Base-by-base conservation (phyloP, 441 rosid genomes). In the Croton setiger region DNA sequence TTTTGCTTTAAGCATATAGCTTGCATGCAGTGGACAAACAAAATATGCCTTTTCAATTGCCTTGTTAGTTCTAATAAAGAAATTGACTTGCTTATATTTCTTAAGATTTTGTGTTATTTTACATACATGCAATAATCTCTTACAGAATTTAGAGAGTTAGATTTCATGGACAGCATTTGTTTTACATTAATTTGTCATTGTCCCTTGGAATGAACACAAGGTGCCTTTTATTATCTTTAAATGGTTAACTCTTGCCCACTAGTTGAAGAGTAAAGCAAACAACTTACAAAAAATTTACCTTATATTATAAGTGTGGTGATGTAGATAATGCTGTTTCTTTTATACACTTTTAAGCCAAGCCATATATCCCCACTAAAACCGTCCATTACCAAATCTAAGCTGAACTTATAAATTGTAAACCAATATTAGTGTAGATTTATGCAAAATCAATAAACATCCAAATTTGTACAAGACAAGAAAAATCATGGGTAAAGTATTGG, bases 321-420 rank as follows among this genome's bases (percentile, higher is more conserved):
- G 81, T 80, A 76, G 82, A 82, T 79, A 84, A 84, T 81, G 75
- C 72, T 73, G 80, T 53, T 78, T 72, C 79, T 27, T 84, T 89
- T 85, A 83, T 87, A 74, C 83, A 80, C 97, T 91, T 94, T 78
- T 85, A 94, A 94, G 97, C 88, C 80, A 94, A 94, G 96, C 87
- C 88, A 87, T 65, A 78, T 39, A 68, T 61, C 75, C 75, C 69
- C 72, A 68, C 79, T 78, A 70, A n/a, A 84, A 66, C 49, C 77
- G 76, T 80, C 80, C 73, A 75, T 71, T 86, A 75, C 69, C 80
- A 67, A 54, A 78, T 73, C 80, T 83, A 88, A 81, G 78, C 76
- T 62, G 62, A 73, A 59, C 71, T 75, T 87, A 89, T 88, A 82
- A 78, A 83, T 83, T 79, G 61, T 75, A 81, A 72, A 60, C 75